A percentile compares a stretch with the other conserved stretches of the same genome.
phyloP scores from a whole-genome alignment of 352 stramenopile genomes.

The Pythium rishiriense region DNA sequence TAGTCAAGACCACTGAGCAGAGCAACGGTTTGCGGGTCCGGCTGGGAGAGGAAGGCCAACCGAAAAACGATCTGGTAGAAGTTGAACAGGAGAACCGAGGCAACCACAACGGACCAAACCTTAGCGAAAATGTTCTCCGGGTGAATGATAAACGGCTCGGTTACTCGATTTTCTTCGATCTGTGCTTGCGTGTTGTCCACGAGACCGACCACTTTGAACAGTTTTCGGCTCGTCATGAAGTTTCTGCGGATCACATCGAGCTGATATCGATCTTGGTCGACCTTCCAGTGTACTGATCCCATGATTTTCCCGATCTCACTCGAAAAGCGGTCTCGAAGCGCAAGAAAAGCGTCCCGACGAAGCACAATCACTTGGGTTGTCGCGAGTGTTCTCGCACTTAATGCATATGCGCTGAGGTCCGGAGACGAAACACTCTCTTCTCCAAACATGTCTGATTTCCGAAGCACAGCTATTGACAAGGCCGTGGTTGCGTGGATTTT shows the following conservation, averaged over 20 bases:
- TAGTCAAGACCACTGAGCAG: constrained; percentile 16
- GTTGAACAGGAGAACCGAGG: constrained; percentile 35
- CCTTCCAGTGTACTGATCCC: background rate
- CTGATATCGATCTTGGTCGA: background rate
- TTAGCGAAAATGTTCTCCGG: background rate
- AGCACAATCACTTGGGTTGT: constrained; percentile 11
- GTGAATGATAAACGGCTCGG: constrained; percentile 3
- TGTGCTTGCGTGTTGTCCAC: background rate
- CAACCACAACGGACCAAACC: constrained; percentile 42
- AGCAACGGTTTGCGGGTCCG: background rate
- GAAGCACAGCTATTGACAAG: constrained; percentile 40
- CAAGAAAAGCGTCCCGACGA: background rate
- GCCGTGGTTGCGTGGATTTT: background rate
- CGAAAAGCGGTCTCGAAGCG: background rate
- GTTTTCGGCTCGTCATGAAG: background rate
- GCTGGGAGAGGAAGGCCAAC: constrained; percentile 20
- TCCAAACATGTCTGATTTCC: constrained; percentile 49
- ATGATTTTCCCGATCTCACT: background rate
- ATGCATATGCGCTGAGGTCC: constrained; percentile 5
- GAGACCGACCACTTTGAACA: background rate
- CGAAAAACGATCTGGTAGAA: constrained; percentile 34
- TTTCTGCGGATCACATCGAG: background rate
- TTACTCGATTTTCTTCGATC: constrained; percentile 8
- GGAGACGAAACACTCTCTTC: constrained; percentile 37
- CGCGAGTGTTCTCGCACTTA: background rate